Evolutionary conservation across 1,284 basidiomycete species (phyloP).

Genomic region (Pseudozyma sp.): DNA sequence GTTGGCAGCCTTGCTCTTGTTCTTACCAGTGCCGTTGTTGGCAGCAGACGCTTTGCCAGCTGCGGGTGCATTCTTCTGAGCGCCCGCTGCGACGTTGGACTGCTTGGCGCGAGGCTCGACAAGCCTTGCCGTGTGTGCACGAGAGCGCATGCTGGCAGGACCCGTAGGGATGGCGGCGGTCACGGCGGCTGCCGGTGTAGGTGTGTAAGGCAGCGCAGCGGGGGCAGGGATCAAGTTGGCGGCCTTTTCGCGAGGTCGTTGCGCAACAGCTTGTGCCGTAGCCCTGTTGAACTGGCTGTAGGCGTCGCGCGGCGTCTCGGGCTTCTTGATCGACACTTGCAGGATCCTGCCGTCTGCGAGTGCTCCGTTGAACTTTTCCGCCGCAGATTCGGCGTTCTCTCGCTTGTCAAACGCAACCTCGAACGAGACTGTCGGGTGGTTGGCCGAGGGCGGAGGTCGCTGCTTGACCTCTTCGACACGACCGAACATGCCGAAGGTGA

Average conservation of each 20-base stretch:
- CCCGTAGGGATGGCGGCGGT: conserved; percentile 42
- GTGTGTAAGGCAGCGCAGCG: conserved; percentile 40
- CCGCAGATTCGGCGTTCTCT: conserved; percentile 53
- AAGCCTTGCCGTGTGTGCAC: conserved; percentile 23
- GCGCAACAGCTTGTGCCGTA: conserved; percentile 37
- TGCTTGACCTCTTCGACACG: conserved; percentile 55
- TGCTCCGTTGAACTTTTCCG: conserved; percentile 62
- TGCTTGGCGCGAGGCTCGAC: conserved; percentile 44
- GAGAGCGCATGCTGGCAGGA: conserved; percentile 42
- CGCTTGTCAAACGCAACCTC: conserved; percentile 59
- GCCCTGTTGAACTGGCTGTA: conserved; percentile 42
- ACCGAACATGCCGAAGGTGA: conserved; percentile 63
- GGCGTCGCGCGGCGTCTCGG: conserved; percentile 34
- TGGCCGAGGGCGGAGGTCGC: conserved; percentile 49
- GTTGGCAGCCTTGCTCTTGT: conserved; percentile 14
- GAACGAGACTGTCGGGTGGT: conserved; percentile 59
- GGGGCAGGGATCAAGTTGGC: conserved; percentile 40
- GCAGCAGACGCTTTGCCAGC: conserved; percentile 8
- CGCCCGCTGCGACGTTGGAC: conserved; percentile 6
- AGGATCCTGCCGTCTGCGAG: conserved; percentile 65
- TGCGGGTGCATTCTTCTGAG: conserved; percentile 1
- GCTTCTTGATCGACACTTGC: conserved; percentile 54
- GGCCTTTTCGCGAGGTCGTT: conserved; percentile 37
- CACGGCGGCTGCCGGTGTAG: conserved; percentile 33
- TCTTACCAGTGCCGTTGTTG: conserved; percentile 5